Evolutionary conservation across 495 filamentous ascomycete species (phyloP).

Genomic region (Hypomontagnella submonticulosa): DNA sequence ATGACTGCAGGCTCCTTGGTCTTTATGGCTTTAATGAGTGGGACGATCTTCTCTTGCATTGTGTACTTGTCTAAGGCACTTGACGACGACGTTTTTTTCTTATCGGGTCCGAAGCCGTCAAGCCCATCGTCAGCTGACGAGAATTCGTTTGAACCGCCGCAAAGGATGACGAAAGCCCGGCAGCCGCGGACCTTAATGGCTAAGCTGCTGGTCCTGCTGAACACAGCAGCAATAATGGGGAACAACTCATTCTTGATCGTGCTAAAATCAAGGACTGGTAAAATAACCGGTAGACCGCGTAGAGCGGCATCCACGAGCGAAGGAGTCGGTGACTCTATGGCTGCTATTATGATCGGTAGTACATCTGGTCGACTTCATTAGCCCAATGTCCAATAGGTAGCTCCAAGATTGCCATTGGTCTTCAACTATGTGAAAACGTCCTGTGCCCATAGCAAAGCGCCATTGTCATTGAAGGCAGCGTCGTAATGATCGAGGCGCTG

Average conservation of each 20-base stretch:
- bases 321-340: constrained; percentile 88
- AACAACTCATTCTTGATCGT: constrained; percentile 97
- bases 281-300: constrained; percentile 73
- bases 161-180: constrained; percentile 88
- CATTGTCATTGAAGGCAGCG: too few relatives aligned
- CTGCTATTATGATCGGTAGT: constrained; percentile 81
- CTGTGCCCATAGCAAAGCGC: too few relatives aligned
- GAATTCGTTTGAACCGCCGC: constrained; percentile 73
- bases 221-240: constrained; percentile 86
- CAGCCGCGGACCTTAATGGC: constrained; percentile 92
- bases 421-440: too few relatives aligned
- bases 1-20: constrained; percentile 98
- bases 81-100: constrained; percentile 68
- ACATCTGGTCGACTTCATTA: constrained; percentile 68
- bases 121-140: constrained; percentile 72
- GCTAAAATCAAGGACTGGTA: constrained; percentile 90
- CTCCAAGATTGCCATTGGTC: background rate
- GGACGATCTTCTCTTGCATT: constrained; percentile 95
- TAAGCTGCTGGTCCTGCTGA: constrained; percentile 90
- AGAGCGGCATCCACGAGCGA: constrained; percentile 86
- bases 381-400: constrained; percentile 9
- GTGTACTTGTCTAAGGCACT: constrained; percentile 93
- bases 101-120: constrained; percentile 68
- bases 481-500: too few relatives aligned
- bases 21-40: constrained; percentile 90